Evolutionary conservation across 1,284 basidiomycete genomes (phyloP).

Genomic region (Ceratobasidium sp.): DNA sequence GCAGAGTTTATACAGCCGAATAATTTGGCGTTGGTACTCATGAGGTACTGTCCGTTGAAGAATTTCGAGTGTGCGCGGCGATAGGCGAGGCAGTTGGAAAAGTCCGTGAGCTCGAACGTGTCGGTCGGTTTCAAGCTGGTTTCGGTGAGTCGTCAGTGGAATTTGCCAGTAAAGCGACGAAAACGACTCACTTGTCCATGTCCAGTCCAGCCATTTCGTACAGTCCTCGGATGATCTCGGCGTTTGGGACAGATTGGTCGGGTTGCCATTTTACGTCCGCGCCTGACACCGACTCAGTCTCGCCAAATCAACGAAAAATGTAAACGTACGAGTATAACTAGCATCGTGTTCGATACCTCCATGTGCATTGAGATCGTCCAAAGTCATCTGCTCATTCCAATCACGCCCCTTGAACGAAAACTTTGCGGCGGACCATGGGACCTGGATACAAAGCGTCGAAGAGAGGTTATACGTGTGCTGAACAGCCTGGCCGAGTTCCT

Average conservation of each 20-base stretch:
- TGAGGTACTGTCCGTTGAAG: slow-evolving; percentile 37
- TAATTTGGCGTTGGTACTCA: slow-evolving; percentile 21
- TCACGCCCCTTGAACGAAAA: slow-evolving; percentile 40
- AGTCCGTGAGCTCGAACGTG: slow-evolving; percentile 20
- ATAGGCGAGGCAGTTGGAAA: slow-evolving; percentile 40
- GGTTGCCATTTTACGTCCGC: slow-evolving; percentile 41
- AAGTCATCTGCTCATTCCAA: slow-evolving; percentile 37
- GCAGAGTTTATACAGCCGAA: slow-evolving; percentile 30
- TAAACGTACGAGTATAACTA: slow-evolving; percentile 37
- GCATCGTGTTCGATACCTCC: slow-evolving; percentile 47
- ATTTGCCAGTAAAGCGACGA: background rate
- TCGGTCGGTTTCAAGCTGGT: slow-evolving; percentile 31
- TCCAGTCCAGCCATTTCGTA: slow-evolving; percentile 30
- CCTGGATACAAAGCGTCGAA: slow-evolving; percentile 46
- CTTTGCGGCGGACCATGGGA: slow-evolving; percentile 43
- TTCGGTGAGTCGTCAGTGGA: background rate
- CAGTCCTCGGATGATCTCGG: slow-evolving; percentile 23
- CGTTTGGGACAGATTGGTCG: slow-evolving; percentile 25
- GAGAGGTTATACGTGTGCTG: slow-evolving; percentile 47
- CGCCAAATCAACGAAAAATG: background rate
- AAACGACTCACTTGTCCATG: slow-evolving; percentile 27
- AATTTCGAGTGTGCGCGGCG: slow-evolving; percentile 40
- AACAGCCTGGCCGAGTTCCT: slow-evolving; percentile 42
- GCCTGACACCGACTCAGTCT: slow-evolving; percentile 10
- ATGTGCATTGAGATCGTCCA: slow-evolving; percentile 46